These are phyloP conservation scores for Cyphellophora europaea DNA, from an alignment of 2,329 filamentous ascomycete genomes.

Conservation along the genomic window DNA sequence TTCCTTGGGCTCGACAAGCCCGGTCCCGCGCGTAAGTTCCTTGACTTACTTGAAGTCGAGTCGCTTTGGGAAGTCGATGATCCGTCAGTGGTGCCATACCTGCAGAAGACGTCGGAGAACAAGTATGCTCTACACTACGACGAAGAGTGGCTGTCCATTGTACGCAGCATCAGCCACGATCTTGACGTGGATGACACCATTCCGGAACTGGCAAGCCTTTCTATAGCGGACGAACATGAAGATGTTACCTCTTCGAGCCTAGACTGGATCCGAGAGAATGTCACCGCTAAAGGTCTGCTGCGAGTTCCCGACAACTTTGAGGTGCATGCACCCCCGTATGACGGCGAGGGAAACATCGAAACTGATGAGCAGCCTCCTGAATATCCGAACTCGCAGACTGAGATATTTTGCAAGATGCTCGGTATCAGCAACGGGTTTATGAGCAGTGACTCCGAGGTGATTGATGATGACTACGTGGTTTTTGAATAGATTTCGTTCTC, in stretches of 20 bases:
- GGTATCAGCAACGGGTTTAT: too few species aligned
- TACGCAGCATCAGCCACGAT: conserved; percentile 60
- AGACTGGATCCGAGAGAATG: conserved; percentile 70
- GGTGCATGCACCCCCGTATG: conserved; percentile 63
- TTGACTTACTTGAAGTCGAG: conserved; percentile 63
- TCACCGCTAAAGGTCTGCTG: conserved; percentile 55
- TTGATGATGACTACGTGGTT: too few species aligned
- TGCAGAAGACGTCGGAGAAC: conserved; percentile 19
- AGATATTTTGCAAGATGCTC: conserved; percentile 68
- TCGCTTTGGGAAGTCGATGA: conserved; percentile 31
- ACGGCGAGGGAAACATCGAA: conserved; percentile 46
- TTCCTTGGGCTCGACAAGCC: conserved; percentile 94
- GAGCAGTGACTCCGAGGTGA: too few species aligned
- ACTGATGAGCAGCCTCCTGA: conserved; percentile 61
- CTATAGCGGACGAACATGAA: conserved; percentile 55
- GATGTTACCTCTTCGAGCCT: conserved; percentile 57
- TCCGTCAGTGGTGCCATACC: background rate
- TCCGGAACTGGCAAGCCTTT: conserved; percentile 57
- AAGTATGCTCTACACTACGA: conserved; percentile 69
- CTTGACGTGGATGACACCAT: conserved; percentile 47
- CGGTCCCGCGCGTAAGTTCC: conserved; percentile 65
- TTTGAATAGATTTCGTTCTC: too few species aligned
- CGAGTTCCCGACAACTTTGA: conserved; percentile 69
- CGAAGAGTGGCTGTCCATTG: conserved; percentile 91
- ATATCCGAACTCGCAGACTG: conserved; percentile 80